Percentiles rank a stretch among this genome's conserved stretches.
Evolutionary conservation across 2,329 filamentous ascomycete genomes (phyloP).

Genomic region (Hymenoscyphus scutula): DNA sequence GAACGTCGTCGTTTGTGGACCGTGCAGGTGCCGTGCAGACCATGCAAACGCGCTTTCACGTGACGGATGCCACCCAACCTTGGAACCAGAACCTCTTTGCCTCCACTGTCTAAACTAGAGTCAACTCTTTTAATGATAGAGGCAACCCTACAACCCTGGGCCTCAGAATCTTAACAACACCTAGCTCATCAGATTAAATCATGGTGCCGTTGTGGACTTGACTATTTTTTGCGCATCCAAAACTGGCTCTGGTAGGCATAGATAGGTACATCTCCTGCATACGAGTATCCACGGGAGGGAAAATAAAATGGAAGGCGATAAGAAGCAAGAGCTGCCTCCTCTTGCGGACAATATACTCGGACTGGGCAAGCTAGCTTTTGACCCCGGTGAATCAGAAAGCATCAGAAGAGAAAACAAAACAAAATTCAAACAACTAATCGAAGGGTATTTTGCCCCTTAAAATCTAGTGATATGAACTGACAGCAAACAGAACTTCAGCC

Average conservation of each 20-base stretch:
- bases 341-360: conserved; percentile 33
- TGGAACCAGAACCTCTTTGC: too few relatives aligned
- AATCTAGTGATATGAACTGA: conserved; percentile 18
- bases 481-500: conserved; percentile 40
- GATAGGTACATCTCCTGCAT: too few relatives aligned
- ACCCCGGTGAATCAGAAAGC: conserved; percentile 27
- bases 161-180: not conserved
- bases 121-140: too few relatives aligned
- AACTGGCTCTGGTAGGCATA: too few relatives aligned
- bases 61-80: too few relatives aligned
- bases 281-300: not conserved
- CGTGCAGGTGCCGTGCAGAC: too few relatives aligned
- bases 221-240: not conserved
- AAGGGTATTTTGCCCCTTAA: conserved; percentile 20
- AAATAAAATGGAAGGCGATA: not conserved
- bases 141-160: too few relatives aligned
- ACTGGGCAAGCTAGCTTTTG: conserved; percentile 31
- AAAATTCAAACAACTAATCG: conserved; percentile 27
- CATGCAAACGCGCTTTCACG: not conserved
- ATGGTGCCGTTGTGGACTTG: not conserved
- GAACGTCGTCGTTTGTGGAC: not conserved
- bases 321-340: conserved; percentile 22
- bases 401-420: conserved; percentile 18
- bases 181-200: not conserved
- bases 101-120: too few relatives aligned